Evolutionary conservation across 306 rosid genomes (phyloP).

Genomic region (Astragalus membranaceus): DNA sequence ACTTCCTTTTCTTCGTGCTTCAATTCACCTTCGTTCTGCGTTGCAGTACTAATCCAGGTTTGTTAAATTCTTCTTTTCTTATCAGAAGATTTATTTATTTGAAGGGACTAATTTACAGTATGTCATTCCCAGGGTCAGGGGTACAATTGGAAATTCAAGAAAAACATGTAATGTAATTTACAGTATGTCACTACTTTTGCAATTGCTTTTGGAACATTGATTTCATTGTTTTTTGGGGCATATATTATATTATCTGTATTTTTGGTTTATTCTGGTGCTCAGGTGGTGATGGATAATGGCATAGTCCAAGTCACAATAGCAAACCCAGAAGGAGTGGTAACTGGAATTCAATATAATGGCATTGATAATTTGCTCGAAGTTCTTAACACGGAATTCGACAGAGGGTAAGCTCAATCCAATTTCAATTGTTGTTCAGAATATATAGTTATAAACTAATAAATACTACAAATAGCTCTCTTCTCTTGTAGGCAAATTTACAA

Average conservation of each 20-base stretch:
- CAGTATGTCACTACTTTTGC: background rate
- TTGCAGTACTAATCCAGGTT: conserved; percentile 21
- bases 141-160: conserved; percentile 47
- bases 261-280: background rate
- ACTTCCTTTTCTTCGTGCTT: conserved; percentile 16
- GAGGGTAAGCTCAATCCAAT: conserved; percentile 28
- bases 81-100: background rate
- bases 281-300: conserved; percentile 92
- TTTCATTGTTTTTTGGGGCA: background rate
- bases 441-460: no score
- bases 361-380: conserved; percentile 81
- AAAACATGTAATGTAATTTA: conserved; percentile 27
- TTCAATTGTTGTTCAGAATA: background rate
- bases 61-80: background rate
- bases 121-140: conserved; percentile 38
- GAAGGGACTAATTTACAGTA: conserved; percentile 30
- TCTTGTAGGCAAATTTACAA: background rate
- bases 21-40: conserved; percentile 2
- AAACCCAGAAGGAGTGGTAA: conserved; percentile 71
- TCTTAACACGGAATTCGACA: conserved; percentile 41
- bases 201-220: background rate
- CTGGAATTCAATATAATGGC: conserved; percentile 70
- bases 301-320: conserved; percentile 71
- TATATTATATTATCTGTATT: background rate
- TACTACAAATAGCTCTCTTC: background rate